Base-by-base conservation (phyloP, 2,329 filamentous ascomycete genomes). In the Scleromitrula shiraiana region DNA sequence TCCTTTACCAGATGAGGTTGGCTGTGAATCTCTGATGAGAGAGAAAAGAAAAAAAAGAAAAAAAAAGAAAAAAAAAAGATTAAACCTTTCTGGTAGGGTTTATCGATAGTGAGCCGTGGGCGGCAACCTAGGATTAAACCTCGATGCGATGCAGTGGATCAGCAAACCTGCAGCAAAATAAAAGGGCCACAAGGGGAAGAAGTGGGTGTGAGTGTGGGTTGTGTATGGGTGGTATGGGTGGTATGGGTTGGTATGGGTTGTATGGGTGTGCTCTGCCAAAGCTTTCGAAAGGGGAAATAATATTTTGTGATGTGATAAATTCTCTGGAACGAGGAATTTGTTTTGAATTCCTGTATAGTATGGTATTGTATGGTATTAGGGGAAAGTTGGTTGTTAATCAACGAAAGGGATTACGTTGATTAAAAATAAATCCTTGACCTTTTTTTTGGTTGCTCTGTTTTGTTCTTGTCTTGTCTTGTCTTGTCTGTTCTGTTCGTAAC, bases 81-180 rank as follows among this genome's bases (percentile, higher is more conserved):
- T n/a, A n/a, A n/a, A n/a, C n/a, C n/a, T n/a, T n/a, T n/a, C n/a
- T 46, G 33, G n/a, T 23, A 41, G 7, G 44, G 44, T 32, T 45
- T 30, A 45, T 45, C 23, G 42, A 45, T 45, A 45, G 42, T 23
- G 33, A 38, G 12, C 20, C 14, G 30, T 19, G n/a, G 15, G 12
- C 15, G 19, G 17, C 9, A 17, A 24, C 26, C 22, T 27, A 22
- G 41, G 41, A 36, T 44, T 39, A 23, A 37, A 30, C n/a, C 33
- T 40, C 35, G 43, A 46, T 46, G 43, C 20, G 35, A 40, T 45
- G 33, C 14, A 32, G 17, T 41, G 15, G 43, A 46, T 46, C 43
- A 46, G 26, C 43, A 39, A 46, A 30, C 43, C 43, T 24, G 35
- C n/a, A 40, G 19, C 20, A n/a, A 22, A 14, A 24, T 5, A 20